Base-by-base conservation (phyloP, 169 alveolate species). In the Cryptosporidium xiaoi region DNA sequence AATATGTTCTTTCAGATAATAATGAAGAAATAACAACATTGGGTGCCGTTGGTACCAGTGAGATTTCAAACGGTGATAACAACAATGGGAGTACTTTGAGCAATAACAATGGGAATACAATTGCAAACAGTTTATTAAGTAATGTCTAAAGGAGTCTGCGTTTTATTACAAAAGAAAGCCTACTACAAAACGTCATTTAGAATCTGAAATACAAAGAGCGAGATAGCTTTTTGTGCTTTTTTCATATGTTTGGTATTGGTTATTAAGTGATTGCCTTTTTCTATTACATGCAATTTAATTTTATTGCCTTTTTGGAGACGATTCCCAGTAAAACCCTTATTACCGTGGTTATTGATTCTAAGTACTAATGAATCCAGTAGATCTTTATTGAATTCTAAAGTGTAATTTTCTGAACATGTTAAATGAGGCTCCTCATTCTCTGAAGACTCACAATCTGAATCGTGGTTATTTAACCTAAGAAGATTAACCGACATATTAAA, bases 221-320 rank as follows among this genome's bases (percentile, higher is more conserved):
- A 60, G 56, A 62, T 60, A 1, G 29, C 50, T n/a, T 60, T 60
- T 20, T 77, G 87, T n/a, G 71, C 87, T 31, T 60, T 77, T 16
- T 60, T 77, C 64, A 77, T 77, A 27, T 77, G 87, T 27, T 77
- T 77, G 16, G 87, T 40, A 58, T 56, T 60, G 16, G 87, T 77
- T 60, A 77, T 15, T 12, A 77, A 46, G 40, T 77, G 87, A 60
- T 77, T 77, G 0, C 65, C 87, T 24, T 62, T 29, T 16, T 60
- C 44, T 34, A 66, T 7, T 16, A 15, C 31, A 66, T 46, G 27
- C 58, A 66, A 66, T 66, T 46, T 66, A 4, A 66, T 34, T 1
- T n/a, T 8, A 55, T 55, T 55, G 6, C 12, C 31, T 3, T 55
- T 27, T 27, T 55, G 6, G 10, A 8, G 4, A 3, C 10, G 4